Percentiles rank a stretch among this genome's conserved stretches.
These are phyloP conservation scores for Fulvia fulva DNA, from an alignment of 2,329 filamentous ascomycete species.

Conservation along the genomic window DNA sequence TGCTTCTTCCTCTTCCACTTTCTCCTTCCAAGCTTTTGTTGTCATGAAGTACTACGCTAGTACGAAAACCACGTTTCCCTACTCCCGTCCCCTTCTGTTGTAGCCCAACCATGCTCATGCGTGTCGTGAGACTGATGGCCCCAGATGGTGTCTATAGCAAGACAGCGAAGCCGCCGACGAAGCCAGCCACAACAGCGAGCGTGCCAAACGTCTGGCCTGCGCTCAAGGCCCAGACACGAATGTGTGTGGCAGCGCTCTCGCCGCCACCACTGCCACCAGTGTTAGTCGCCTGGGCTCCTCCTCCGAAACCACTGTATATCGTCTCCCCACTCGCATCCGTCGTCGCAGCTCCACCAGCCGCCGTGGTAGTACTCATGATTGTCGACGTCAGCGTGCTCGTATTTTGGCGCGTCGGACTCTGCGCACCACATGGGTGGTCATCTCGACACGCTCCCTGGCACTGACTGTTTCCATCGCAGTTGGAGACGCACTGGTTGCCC, in stretches of 20 bases:
- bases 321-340: slow-evolving; percentile 30
- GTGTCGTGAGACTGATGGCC: neutral
- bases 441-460: slow-evolving; percentile 60
- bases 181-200: slow-evolving; percentile 50
- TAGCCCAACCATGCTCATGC: neutral
- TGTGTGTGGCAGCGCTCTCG: slow-evolving; percentile 8
- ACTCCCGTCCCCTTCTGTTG: neutral
- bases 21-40: neutral
- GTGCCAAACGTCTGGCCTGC: slow-evolving; percentile 56
- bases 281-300: slow-evolving; percentile 19
- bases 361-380: slow-evolving; percentile 35
- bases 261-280: slow-evolving; percentile 30
- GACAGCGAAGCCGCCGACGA: slow-evolving; percentile 56
- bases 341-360: slow-evolving; percentile 34
- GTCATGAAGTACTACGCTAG: neutral
- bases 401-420: slow-evolving; percentile 59
- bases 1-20: neutral
- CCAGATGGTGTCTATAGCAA: slow-evolving; percentile 25
- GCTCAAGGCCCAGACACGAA: slow-evolving; percentile 44
- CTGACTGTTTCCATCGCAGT: slow-evolving; percentile 52
- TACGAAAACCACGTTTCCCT: neutral
- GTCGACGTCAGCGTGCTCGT: slow-evolving; percentile 47
- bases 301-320: slow-evolving; percentile 45
- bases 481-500: slow-evolving; percentile 57
- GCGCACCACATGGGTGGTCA: slow-evolving; percentile 70